Conservation (phyloP, 768 basidiomycete genomes). For the Filobasidium floriforme region DNA sequence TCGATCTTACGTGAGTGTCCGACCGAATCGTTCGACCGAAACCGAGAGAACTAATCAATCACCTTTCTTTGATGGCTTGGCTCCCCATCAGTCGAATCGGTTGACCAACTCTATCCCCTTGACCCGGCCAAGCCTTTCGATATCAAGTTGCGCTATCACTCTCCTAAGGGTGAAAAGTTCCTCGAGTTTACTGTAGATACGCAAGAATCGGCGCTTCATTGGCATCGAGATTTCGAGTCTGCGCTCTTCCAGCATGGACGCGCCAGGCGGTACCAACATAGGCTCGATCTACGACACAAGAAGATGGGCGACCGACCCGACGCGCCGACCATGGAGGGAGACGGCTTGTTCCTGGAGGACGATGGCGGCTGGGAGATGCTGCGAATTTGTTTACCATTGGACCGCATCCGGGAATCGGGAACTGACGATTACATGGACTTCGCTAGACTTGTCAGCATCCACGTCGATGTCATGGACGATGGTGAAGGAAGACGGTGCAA, state of each 20-base stretch:
- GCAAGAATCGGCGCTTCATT: constrained; percentile 45
- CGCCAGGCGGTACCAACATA: constrained; percentile 16
- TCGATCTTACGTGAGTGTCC: constrained; percentile 52
- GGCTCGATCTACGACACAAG: constrained; percentile 24
- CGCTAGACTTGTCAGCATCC: constrained; percentile 36
- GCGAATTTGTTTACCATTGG: constrained; percentile 39
- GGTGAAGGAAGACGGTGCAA: not conserved
- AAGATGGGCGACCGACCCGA: constrained; percentile 13
- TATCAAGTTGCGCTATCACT: constrained; percentile 47
- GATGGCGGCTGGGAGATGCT: constrained; percentile 42
- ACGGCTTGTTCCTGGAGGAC: constrained; percentile 14
- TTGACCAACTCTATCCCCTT: constrained; percentile 49
- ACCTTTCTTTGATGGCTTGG: not conserved
- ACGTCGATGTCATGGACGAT: constrained; percentile 29
- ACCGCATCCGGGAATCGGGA: constrained; percentile 32
- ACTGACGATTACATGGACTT: constrained; percentile 41
- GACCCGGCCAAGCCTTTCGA: constrained; percentile 51
- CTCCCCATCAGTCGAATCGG: constrained; percentile 49
- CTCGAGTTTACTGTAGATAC: constrained; percentile 55
- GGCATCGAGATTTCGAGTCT: constrained; percentile 38
- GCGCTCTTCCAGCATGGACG: constrained; percentile 38
- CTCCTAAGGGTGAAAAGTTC: constrained; percentile 33
- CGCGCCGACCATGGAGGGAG: constrained; percentile 14
- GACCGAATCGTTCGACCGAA: not conserved
- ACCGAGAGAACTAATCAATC: not conserved